Conservation (phyloP, 2,329 filamentous ascomycete species). For the Lecanicillium sp. region DNA sequence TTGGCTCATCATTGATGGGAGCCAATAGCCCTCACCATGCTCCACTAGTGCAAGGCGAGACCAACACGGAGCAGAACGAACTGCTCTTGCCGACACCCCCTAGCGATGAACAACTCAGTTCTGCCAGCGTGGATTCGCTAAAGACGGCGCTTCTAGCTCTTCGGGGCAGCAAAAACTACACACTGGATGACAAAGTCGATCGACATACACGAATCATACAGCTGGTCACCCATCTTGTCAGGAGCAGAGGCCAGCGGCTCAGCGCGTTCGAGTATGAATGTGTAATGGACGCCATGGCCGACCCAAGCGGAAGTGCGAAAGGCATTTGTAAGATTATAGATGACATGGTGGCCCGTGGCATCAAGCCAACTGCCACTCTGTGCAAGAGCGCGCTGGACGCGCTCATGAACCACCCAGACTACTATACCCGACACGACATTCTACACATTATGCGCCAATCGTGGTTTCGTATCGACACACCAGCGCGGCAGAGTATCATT, state of each 20-base stretch:
- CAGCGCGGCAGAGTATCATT: slow-evolving; percentile 59
- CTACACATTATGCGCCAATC: slow-evolving; percentile 65
- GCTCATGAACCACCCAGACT: slow-evolving; percentile 79
- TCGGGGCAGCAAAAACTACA: slow-evolving; percentile 14
- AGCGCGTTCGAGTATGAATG: slow-evolving; percentile 62
- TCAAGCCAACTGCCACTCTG: slow-evolving; percentile 57
- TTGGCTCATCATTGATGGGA: too few species aligned
- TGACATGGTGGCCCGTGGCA: slow-evolving; percentile 58
- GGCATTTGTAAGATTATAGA: slow-evolving; percentile 56
- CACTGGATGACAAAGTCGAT: slow-evolving; percentile 13
- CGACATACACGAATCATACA: slow-evolving; percentile 21
- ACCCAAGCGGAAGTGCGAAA: slow-evolving; percentile 58
- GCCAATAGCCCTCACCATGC: too few species aligned
- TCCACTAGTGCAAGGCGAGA: neutral
- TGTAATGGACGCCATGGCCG: slow-evolving; percentile 64
- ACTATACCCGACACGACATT: slow-evolving; percentile 63
- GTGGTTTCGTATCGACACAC: slow-evolving; percentile 48
- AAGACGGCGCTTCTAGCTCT: slow-evolving; percentile 19
- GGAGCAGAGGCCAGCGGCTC: slow-evolving; percentile 44
- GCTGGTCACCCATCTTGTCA: slow-evolving; percentile 52
- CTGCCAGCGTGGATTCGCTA: slow-evolving; percentile 17
- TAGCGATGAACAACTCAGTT: slow-evolving; percentile 11
- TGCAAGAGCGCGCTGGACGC: slow-evolving; percentile 67
- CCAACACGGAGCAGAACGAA: slow-evolving; percentile 7
- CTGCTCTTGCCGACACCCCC: slow-evolving; percentile 14